These are phyloP conservation scores for Venturia nashicola DNA, from an alignment of 2,329 filamentous ascomycete species.

Conservation along the genomic window DNA sequence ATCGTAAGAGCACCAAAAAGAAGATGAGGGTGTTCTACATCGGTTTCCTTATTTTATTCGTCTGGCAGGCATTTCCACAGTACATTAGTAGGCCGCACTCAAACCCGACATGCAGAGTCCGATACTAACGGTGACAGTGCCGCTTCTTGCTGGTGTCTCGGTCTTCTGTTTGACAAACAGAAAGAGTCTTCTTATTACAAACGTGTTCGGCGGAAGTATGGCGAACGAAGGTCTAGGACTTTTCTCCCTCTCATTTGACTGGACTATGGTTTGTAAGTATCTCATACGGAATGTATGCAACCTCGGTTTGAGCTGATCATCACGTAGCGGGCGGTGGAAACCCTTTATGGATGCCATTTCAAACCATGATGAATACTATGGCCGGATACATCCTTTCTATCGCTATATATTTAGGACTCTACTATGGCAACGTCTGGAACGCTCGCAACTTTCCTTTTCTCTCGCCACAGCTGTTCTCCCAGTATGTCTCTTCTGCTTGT, in stretches of 20 bases:
- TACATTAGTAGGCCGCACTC: conserved; percentile 13
- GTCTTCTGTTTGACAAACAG: conserved; percentile 11
- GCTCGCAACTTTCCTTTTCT: conserved; percentile 12
- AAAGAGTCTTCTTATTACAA: conserved; percentile 10
- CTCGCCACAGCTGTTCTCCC: conserved; percentile 11
- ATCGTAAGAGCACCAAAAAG: conserved; percentile 8
- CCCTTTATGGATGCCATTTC: conserved; percentile 9
- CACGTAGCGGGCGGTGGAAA: conserved; percentile 13
- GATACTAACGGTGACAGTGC: background rate
- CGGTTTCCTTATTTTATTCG: conserved; percentile 14
- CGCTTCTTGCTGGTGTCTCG: conserved; percentile 9
- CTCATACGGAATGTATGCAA: background rate
- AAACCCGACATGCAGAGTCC: too few relatives aligned
- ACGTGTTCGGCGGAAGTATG: conserved; percentile 10
- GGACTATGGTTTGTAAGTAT: conserved; percentile 15
- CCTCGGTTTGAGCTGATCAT: conserved; percentile 7
- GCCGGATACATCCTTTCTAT: conserved; percentile 11
- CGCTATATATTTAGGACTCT: conserved; percentile 13
- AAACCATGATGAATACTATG: conserved; percentile 9
- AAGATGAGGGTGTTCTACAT: conserved; percentile 19
- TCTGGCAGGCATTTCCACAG: conserved; percentile 12
- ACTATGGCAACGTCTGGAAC: conserved; percentile 10
- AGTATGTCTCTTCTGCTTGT: background rate
- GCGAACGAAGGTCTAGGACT: conserved; percentile 15
- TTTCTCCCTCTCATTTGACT: conserved; percentile 31